Base-by-base conservation (phyloP, 2,329 filamentous ascomycete genomes). In the Claviceps sp. region DNA sequence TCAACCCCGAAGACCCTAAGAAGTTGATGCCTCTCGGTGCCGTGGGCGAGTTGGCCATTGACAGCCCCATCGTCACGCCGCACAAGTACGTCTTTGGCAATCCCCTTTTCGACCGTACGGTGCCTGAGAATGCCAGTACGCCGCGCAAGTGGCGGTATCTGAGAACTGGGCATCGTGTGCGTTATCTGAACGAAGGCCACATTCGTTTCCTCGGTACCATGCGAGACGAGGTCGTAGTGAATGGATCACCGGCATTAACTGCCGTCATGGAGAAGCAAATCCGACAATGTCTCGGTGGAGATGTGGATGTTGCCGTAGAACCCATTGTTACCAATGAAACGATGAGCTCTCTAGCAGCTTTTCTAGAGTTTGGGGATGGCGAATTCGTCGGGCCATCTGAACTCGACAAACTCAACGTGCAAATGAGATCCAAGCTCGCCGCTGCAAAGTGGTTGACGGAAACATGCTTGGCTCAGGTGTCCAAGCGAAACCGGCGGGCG, bases 11-110 rank as follows among this genome's bases (percentile, higher is more conserved):
- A 3, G 72, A 79, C 50, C 68, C 70, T 34, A 70, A 70, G 55
- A 72, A 70, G 37, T 67, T 77, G 40, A 70, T 77, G 65, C 77
- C 76, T 0, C 62, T 77, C 13, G 79, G 79, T 1, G 70, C 74
- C 0, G 65, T 78, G 1, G 78, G 78, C 0, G 80, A 84, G 59
- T 66, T 84, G 2, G 70, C 82, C 3, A 74, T 84, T 37, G 78
- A 82, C 57, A 78, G 79, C 0, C 64, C 65, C 1, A 51, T 61
- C 4, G 52, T 67, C 13, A 67, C 64, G 0, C 65, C 65, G 2
- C 67, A 70, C 54, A 64, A 64, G 4, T 67, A 71, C 44, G 52
- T 62, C 0, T 59, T 61, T 0, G 66, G 65, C 4, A 56, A 56
- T 8, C 56, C 64, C 0, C 55, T 66, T 1, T 7, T 59, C 14